Conservation (phyloP, 768 basidiomycete species). For the Suillus cothurnatus region DNA sequence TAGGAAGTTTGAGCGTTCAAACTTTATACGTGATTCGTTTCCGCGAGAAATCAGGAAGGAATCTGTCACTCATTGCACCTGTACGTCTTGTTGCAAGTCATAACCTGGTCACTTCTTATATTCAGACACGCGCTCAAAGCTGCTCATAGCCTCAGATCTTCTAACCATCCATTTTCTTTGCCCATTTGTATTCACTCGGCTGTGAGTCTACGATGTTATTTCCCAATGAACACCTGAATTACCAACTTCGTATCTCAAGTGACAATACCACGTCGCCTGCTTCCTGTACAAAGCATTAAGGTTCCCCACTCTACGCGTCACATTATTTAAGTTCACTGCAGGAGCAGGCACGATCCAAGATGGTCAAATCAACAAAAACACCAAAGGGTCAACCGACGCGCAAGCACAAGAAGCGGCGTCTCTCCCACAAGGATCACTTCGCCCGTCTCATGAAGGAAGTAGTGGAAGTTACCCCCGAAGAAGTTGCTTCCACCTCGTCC, state of each 20-base stretch:
- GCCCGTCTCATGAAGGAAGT: slow-evolving; percentile 26
- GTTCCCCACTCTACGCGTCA: not conserved
- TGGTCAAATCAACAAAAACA: not conserved
- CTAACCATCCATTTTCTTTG: not conserved
- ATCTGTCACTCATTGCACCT: not conserved
- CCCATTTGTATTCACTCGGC: not conserved
- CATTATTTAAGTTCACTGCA: not conserved
- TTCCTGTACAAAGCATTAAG: not conserved
- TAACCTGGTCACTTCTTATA: not conserved
- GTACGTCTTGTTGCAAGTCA: slow-evolving; percentile 4
- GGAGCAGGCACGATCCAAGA: not conserved
- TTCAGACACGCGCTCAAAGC: not conserved
- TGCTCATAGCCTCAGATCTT: not conserved
- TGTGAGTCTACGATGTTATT: not conserved
- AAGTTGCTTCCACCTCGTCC: slow-evolving; percentile 1
- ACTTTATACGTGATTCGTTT: not conserved
- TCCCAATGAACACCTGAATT: not conserved
- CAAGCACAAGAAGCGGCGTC: slow-evolving; percentile 27
- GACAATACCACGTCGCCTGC: not conserved
- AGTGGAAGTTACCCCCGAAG: slow-evolving; percentile 1
- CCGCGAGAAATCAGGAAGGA: not conserved
- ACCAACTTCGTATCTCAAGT: not conserved
- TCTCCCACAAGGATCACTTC: slow-evolving; percentile 26
- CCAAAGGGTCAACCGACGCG: slow-evolving; percentile 20
- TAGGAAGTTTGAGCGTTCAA: not conserved